These are phyloP conservation scores for Triadica sebifera DNA, from an alignment of 345 rosid genomes.

Conservation along the genomic window DNA sequence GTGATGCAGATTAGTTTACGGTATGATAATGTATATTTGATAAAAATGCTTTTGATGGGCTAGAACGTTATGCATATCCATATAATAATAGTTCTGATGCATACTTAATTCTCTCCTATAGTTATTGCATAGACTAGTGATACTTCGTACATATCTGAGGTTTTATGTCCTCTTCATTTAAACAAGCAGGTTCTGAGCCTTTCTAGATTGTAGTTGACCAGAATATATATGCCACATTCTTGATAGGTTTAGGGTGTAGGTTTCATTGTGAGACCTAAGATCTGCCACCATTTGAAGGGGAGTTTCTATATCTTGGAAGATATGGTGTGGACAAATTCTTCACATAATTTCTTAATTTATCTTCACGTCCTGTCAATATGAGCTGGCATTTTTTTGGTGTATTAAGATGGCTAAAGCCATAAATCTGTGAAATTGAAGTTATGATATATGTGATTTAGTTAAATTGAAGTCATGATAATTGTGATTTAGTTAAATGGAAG, in stretches of 20 bases:
- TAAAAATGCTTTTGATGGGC: not conserved
- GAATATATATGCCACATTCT: not conserved
- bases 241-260: not conserved
- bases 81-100: slow-evolving; percentile 8
- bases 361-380: not conserved
- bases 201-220: not conserved
- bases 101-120: not conserved
- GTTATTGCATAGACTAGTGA: not conserved
- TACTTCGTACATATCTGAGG: not conserved
- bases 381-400: not conserved
- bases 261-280: not conserved
- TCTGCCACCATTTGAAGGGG: not conserved
- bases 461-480: not conserved
- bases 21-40: not conserved
- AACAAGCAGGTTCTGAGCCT: not conserved
- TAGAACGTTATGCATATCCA: slow-evolving; percentile 1
- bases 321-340: not conserved
- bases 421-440: not conserved
- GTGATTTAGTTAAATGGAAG: not conserved
- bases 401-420: not conserved
- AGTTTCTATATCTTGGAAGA: not conserved
- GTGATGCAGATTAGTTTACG: not conserved
- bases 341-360: not conserved
- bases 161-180: not conserved
- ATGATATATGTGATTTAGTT: not conserved